Base-by-base conservation (phyloP, 257 asterid genomes). In the Solanum verrucosum region DNA sequence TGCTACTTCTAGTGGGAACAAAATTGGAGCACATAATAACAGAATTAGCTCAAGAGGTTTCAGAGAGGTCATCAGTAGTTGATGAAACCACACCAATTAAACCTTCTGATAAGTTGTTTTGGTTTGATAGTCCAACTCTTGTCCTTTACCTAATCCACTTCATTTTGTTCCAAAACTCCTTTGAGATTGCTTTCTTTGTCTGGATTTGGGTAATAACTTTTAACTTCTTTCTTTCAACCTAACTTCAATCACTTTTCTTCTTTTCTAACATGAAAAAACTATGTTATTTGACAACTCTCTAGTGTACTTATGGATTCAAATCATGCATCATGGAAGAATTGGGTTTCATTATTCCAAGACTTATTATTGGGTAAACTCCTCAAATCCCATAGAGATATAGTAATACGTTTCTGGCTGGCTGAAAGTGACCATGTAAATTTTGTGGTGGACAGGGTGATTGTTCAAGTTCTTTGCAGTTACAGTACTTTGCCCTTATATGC, bases 271-370 rank as follows among this genome's bases (percentile, higher is more conserved):
- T 12, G 6, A 40, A 78, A 25, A 56, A 52, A 14, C 46, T 5
- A 70, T 29, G 33, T 63, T n/a, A 31, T 59, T 46, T 65, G 33
- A 63, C 42, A 83, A 3, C 38, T 70, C 10, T 90, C 9, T 93
- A 96, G 99, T 75, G 85, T 87, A 93, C 99, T n/a, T 95, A 95
- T 49, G 98, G 98, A 33, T 90, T 94, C 91, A 89, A 88, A 83
- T 96, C 99, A 71, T 97, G 99, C 93, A 96, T 97, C 90, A 94
- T 97, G 99, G 99, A 96, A 90, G 88, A 90, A 3, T 37, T 96
- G 92, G 84, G 86, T 7, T 94, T 91, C 91, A 90, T 93, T 81
- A 93, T 96, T 42, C 96, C 99, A 40, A 92, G 95, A 87, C 91
- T 97, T 37, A 86, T 94, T 15, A 29, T 95, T 14, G 98, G 99